Conservation (phyloP, 1,139 yeast genomes). For the Kurtzmaniella quercitrusa region DNA sequence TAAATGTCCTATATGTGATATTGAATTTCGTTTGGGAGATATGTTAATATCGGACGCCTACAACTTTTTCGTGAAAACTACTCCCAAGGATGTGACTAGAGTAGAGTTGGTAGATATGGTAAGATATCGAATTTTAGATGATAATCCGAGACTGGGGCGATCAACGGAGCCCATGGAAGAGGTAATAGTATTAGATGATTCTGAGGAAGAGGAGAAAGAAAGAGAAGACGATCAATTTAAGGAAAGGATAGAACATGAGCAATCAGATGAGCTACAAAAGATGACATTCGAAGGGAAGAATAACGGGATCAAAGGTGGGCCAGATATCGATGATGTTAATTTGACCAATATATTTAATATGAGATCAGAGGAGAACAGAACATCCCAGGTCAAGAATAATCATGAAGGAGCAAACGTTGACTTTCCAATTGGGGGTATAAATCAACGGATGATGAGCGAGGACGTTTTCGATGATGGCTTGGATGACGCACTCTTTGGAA, state of each 20-base stretch:
- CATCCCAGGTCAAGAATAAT: no score
- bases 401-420: not conserved
- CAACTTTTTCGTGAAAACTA: slow-evolving; percentile 39
- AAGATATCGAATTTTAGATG: slow-evolving; percentile 33
- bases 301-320: no score
- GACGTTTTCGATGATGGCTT: slow-evolving; percentile 21
- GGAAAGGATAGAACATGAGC: no score
- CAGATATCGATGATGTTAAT: no score
- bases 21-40: slow-evolving; percentile 29
- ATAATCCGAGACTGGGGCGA: slow-evolving; percentile 8
- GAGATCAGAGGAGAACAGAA: no score
- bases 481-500: slow-evolving; percentile 15
- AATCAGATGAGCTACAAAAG: slow-evolving; percentile 4
- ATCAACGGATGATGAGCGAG: slow-evolving; percentile 7
- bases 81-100: slow-evolving; percentile 31
- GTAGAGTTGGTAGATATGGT: slow-evolving; percentile 36
- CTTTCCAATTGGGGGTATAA: no score
- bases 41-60: slow-evolving; percentile 37
- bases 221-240: not conserved
- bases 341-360: no score
- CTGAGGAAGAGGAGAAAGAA: slow-evolving; percentile 9
- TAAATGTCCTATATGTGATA: slow-evolving; percentile 42
- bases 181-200: slow-evolving; percentile 7
- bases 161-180: slow-evolving; percentile 3
- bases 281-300: not conserved